phyloP scores from a whole-genome alignment of 2,329 filamentous ascomycete species.

The Ustulina deusta region DNA sequence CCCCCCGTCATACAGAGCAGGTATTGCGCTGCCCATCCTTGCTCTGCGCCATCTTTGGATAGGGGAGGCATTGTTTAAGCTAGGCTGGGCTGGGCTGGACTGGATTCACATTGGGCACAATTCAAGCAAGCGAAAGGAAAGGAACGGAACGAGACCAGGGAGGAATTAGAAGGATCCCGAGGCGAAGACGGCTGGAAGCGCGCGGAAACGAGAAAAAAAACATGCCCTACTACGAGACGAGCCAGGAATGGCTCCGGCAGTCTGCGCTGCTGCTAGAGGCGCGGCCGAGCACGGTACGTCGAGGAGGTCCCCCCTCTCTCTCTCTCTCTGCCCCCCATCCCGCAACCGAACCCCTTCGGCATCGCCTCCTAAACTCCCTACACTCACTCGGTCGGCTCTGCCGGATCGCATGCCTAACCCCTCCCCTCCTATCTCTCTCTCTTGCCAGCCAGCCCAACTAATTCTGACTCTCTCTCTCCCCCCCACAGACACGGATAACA shows the following conservation, averaged over 20 bases:
- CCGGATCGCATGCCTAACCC: neutral
- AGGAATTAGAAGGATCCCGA: neutral
- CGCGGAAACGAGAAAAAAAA: slow-evolving; percentile 46
- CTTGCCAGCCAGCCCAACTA: neutral
- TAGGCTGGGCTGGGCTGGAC: too few relatives aligned
- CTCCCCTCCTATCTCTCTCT: neutral
- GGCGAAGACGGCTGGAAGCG: neutral
- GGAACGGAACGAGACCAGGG: neutral
- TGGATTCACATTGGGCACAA: neutral
- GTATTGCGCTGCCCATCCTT: neutral
- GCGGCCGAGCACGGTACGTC: slow-evolving; percentile 81
- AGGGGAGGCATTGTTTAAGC: neutral
- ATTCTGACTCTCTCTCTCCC: neutral
- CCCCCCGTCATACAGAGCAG: neutral
- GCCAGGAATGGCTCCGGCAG: slow-evolving; percentile 92
- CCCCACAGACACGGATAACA: slow-evolving; percentile 82
- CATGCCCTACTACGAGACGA: slow-evolving; percentile 85
- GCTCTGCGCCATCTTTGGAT: neutral
- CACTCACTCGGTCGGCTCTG: neutral
- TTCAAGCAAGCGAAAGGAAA: neutral
- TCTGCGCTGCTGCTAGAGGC: slow-evolving; percentile 88
- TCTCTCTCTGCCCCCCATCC: slow-evolving; percentile 7
- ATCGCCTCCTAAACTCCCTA: neutral
- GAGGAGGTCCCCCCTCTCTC: neutral
- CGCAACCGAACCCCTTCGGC: neutral